These are phyloP conservation scores for Tilletiopsis washingtonensis DNA, from an alignment of 1,284 basidiomycete genomes.

Conservation along the genomic window DNA sequence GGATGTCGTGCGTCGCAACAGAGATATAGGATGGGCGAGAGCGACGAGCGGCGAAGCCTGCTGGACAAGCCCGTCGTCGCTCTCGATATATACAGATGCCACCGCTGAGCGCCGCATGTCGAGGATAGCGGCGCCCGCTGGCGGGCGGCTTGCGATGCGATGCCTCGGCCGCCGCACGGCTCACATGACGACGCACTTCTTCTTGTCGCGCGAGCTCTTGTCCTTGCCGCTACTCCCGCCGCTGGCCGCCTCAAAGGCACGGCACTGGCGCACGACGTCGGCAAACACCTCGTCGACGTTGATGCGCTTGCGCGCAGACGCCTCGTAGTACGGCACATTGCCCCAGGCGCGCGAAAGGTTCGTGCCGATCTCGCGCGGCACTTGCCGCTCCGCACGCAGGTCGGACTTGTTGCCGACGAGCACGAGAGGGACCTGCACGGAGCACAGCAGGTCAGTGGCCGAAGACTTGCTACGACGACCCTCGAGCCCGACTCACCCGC, in stretches of 20 bases:
- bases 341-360: conserved; percentile 37
- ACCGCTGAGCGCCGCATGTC: too few species aligned
- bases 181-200: conserved; percentile 32
- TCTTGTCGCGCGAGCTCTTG: conserved; percentile 9
- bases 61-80: too few species aligned
- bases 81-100: too few species aligned
- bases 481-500: conserved; percentile 8
- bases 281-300: conserved; percentile 41
- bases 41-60: too few species aligned
- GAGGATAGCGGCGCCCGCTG: too few species aligned
- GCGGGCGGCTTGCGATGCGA: too few species aligned
- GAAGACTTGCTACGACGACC: not conserved
- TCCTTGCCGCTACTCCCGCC: not conserved
- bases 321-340: conserved; percentile 39
- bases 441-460: not conserved
- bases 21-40: too few species aligned
- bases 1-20: too few species aligned
- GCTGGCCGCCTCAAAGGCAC: conserved; percentile 18
- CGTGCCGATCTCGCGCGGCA: conserved; percentile 37
- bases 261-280: conserved; percentile 34
- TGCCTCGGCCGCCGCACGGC: too few species aligned
- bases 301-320: conserved; percentile 30
- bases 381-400: conserved; percentile 29
- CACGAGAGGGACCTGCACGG: conserved; percentile 23
- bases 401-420: conserved; percentile 42